phyloP scores from a whole-genome alignment of 2,329 filamentous ascomycete genomes.

The Pseudogymnoascus sp. region DNA sequence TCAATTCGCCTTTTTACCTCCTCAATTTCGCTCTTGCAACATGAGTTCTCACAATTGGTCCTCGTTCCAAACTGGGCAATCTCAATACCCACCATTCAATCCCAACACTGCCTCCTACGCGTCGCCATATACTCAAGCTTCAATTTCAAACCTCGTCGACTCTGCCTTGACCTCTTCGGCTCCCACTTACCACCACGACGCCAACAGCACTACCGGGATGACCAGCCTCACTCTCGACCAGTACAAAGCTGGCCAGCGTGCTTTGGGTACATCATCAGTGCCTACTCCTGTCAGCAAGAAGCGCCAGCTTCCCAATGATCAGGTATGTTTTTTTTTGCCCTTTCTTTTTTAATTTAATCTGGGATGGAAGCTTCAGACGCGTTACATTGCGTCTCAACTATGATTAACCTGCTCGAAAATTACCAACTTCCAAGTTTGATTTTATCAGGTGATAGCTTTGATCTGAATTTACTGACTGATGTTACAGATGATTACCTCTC shows the following conservation, averaged over 20 bases:
- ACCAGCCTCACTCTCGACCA: background rate
- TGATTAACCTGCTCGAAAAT: background rate
- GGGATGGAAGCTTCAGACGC: background rate
- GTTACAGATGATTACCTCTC: background rate
- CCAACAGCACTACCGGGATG: background rate
- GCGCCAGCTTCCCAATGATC: background rate
- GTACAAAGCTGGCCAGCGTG: background rate
- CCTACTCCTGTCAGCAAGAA: background rate
- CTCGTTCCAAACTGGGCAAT: background rate
- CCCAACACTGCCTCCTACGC: constrained; percentile 2
- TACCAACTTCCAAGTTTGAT: background rate
- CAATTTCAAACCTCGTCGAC: background rate
- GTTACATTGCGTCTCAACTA: background rate
- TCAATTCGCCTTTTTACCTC: background rate
- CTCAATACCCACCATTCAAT: constrained; percentile 5
- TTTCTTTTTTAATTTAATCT: background rate
- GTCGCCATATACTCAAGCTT: background rate
- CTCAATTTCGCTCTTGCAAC: constrained; percentile 1
- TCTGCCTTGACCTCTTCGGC: background rate
- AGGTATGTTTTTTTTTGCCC: background rate
- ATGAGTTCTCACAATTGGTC: constrained; percentile 7
- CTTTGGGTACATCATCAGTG: background rate
- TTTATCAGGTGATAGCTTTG: background rate
- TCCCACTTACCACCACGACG: background rate
- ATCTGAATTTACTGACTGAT: background rate